Percentiles rank a stretch among this genome's conserved stretches.
Conservation (phyloP, 768 basidiomycete species). For the Auriculariales sp. region DNA sequence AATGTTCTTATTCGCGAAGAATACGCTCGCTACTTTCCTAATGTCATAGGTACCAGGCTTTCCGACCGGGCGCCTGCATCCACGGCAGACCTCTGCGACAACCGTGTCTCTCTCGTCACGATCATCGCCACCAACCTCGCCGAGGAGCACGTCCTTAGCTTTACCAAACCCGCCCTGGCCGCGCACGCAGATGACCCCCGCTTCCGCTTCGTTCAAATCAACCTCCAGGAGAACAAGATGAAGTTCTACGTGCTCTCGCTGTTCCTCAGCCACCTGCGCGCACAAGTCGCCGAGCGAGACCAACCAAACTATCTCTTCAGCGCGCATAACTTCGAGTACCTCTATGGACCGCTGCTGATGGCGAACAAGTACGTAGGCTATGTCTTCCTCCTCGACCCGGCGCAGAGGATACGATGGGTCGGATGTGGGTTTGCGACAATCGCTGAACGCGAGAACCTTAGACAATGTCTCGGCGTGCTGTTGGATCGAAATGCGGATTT, state of each 20-base stretch:
- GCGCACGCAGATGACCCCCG: slow-evolving; percentile 38
- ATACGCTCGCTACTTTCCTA: slow-evolving; percentile 83
- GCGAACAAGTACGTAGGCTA: slow-evolving; percentile 85
- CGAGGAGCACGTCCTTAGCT: slow-evolving; percentile 75
- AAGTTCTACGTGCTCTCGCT: slow-evolving; percentile 82
- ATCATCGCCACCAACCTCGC: slow-evolving; percentile 81
- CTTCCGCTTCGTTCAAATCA: slow-evolving; percentile 72
- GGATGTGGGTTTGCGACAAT: slow-evolving; percentile 71
- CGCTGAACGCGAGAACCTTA: slow-evolving; percentile 56
- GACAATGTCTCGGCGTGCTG: slow-evolving; percentile 55
- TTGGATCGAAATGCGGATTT: slow-evolving; percentile 35
- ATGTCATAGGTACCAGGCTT: slow-evolving; percentile 62
- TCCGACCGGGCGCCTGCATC: slow-evolving; percentile 37
- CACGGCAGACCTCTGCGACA: slow-evolving; percentile 64
- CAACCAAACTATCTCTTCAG: slow-evolving; percentile 69
- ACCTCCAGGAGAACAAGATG: slow-evolving; percentile 86
- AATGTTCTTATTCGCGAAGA: slow-evolving; percentile 80
- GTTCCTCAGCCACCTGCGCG: slow-evolving; percentile 62
- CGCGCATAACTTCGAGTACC: slow-evolving; percentile 71
- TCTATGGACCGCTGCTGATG: slow-evolving; percentile 75
- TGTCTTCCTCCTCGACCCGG: slow-evolving; percentile 78
- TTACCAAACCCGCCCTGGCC: slow-evolving; percentile 39
- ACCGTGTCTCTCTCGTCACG: slow-evolving; percentile 63
- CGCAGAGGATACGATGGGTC: slow-evolving; percentile 80
- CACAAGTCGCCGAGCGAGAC: slow-evolving; percentile 43